Conservation (phyloP, 768 basidiomycete species). For the Mycena polygramma region DNA sequence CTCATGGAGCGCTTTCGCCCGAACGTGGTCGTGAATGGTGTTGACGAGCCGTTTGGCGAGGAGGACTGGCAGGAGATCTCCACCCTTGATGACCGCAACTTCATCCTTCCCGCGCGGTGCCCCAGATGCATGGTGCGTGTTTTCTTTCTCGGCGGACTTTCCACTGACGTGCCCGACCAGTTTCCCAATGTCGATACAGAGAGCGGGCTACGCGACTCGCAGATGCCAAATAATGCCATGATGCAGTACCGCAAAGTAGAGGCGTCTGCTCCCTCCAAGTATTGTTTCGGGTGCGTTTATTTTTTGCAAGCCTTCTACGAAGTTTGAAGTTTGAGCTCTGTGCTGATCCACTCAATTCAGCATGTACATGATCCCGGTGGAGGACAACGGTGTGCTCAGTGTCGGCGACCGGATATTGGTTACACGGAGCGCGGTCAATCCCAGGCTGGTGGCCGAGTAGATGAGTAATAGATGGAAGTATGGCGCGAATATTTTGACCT, state of each 20-base stretch:
- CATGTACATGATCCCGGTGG: conserved; percentile 37
- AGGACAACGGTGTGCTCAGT: conserved; percentile 28
- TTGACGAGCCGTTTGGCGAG: conserved; percentile 34
- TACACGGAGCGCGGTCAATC: conserved; percentile 30
- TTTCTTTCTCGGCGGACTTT: neutral
- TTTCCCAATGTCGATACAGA: conserved; percentile 39
- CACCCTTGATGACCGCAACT: conserved; percentile 16
- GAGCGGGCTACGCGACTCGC: conserved; percentile 29
- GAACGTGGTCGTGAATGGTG: conserved; percentile 34
- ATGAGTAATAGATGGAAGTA: too few relatives aligned
- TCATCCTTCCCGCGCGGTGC: conserved; percentile 31
- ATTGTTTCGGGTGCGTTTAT: conserved; percentile 33
- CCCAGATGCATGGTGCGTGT: conserved; percentile 34
- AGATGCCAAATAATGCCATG: conserved; percentile 39
- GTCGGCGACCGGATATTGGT: conserved; percentile 34
- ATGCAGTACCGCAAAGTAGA: conserved; percentile 40
- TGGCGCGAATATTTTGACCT: too few relatives aligned
- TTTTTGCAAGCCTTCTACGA: neutral
- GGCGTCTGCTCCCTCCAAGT: conserved; percentile 20
- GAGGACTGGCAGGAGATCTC: conserved; percentile 39
- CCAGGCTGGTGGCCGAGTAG: conserved; percentile 10
- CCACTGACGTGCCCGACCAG: neutral
- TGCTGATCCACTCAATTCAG: conserved; percentile 1
- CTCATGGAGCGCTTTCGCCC: conserved; percentile 37
- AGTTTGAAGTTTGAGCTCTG: neutral